These are phyloP conservation scores for Cyclotella atomus DNA, from an alignment of 108 stramenopile species.

Conservation along the genomic window DNA sequence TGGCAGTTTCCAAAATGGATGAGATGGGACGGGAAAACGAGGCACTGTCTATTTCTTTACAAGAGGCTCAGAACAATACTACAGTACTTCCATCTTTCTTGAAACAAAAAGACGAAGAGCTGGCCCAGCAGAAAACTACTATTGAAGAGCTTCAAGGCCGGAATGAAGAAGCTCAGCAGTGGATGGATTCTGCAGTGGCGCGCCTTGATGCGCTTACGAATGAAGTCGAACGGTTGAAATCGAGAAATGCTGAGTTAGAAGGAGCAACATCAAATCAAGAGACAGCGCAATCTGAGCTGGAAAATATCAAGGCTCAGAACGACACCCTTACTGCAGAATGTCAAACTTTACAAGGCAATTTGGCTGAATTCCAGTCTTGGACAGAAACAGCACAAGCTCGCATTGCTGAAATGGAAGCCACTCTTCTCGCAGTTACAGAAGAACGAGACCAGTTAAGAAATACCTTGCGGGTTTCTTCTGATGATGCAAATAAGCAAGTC, in stretches of 20 bases:
- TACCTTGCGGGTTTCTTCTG: conserved; percentile 8
- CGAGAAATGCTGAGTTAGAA: conserved; percentile 29
- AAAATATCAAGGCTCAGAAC: conserved; percentile 46
- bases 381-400: conserved; percentile 56
- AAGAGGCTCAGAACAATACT: conserved; percentile 24
- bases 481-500: conserved; percentile 17
- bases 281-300: conserved; percentile 36
- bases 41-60: conserved; percentile 24
- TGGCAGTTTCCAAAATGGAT: conserved; percentile 81
- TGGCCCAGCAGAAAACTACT: conserved; percentile 21
- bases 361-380: conserved; percentile 66
- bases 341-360: conserved; percentile 45
- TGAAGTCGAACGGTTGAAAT: conserved; percentile 50
- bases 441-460: conserved; percentile 40
- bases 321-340: conserved; percentile 26
- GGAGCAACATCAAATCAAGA: conserved; percentile 19
- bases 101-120: conserved; percentile 45
- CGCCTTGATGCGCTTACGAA: conserved; percentile 59
- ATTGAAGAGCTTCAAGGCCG: conserved; percentile 36
- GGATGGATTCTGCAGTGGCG: conserved; percentile 80
- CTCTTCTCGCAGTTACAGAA: conserved; percentile 19
- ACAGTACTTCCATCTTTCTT: conserved; percentile 22
- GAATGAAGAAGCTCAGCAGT: conserved; percentile 75
- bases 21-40: conserved; percentile 63
- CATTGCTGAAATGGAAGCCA: conserved; percentile 55